These are phyloP conservation scores for Phytopythium boreale DNA, from an alignment of 352 stramenopile species.

Conservation along the genomic window DNA sequence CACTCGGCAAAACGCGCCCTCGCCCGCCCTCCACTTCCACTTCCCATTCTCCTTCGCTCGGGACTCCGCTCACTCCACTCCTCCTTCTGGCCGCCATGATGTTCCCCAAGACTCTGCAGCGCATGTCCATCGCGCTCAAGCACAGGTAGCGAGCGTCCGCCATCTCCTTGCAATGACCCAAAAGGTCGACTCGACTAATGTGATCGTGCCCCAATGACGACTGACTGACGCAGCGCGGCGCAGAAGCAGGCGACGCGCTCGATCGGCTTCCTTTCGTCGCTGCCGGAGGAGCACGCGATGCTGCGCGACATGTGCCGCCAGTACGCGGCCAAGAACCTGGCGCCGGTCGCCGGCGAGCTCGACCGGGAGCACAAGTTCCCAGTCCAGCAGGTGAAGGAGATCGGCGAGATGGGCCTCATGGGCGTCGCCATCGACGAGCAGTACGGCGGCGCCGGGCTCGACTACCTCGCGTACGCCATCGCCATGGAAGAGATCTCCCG, in stretches of 20 bases:
- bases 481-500: constrained; percentile 97
- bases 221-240: constrained; percentile 2
- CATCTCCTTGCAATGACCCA: neutral
- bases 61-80: neutral
- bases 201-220: neutral
- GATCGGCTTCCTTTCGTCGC: constrained; percentile 54
- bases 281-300: constrained; percentile 96
- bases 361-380: constrained; percentile 90
- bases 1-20: neutral
- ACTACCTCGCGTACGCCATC: constrained; percentile 97
- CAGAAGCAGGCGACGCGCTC: constrained; percentile 29
- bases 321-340: constrained; percentile 94
- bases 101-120: constrained; percentile 39
- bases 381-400: constrained; percentile 72
- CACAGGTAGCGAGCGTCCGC: constrained; percentile 10
- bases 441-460: constrained; percentile 90
- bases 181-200: neutral
- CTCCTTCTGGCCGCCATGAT: constrained; percentile 8
- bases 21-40: too few relatives aligned
- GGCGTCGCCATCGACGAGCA: constrained; percentile 90
- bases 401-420: constrained; percentile 95
- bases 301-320: constrained; percentile 95
- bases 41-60: too few relatives aligned
- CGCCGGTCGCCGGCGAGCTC: constrained; percentile 86
- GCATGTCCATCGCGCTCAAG: constrained; percentile 23